Conservation (phyloP, 192 early-diverging fungal genomes). For the Linnemannia zychae region DNA sequence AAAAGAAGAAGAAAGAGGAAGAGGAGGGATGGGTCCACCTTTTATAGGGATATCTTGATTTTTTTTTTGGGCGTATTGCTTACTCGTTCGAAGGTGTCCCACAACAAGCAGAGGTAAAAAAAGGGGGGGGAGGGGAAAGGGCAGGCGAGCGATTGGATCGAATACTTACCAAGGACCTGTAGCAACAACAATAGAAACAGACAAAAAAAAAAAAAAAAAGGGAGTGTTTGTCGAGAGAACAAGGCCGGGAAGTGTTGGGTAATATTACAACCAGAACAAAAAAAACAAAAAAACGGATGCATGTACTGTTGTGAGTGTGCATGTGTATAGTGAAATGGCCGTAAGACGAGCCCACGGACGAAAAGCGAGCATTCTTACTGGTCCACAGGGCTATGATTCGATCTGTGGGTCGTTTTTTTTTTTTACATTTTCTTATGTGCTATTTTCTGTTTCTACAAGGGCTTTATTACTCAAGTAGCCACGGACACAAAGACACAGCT, state of each 20-base stretch:
- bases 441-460: slow-evolving; percentile 1
- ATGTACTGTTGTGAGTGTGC: neutral
- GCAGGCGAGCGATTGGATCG: neutral
- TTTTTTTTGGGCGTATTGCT: neutral
- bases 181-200: neutral
- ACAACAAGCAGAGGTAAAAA: neutral
- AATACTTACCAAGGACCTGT: too few relatives aligned
- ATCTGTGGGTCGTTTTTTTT: neutral
- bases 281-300: neutral
- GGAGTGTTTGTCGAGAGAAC: neutral
- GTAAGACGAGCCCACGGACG: slow-evolving; percentile 5
- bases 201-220: neutral
- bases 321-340: neutral
- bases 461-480: neutral
- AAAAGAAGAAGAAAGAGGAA: slow-evolving; percentile 15
- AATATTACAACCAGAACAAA: neutral
- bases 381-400: slow-evolving; percentile 30
- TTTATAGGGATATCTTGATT: slow-evolving; percentile 23
- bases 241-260: neutral
- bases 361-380: slow-evolving; percentile 35
- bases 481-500: slow-evolving; percentile 10
- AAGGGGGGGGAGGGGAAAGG: neutral
- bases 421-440: neutral
- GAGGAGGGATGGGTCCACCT: neutral
- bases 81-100: neutral